phyloP scores from a whole-genome alignment of 2,329 filamentous ascomycete species.

The Rhinocladiella similis region DNA sequence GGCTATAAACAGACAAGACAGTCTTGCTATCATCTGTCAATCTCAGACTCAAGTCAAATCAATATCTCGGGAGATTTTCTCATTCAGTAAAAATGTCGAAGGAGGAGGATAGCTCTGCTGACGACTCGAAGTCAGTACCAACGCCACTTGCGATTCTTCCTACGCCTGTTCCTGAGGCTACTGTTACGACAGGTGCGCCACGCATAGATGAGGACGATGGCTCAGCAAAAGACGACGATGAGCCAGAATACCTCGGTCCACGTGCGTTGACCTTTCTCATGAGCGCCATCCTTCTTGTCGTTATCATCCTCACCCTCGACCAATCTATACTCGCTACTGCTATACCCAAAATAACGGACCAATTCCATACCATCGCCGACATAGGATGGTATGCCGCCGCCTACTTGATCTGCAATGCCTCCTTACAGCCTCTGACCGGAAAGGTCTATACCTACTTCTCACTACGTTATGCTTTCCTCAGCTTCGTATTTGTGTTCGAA shows the following conservation, averaged over 20 bases:
- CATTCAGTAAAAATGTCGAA: not conserved
- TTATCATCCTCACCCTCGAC: constrained; percentile 11
- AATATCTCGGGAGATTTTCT: not conserved
- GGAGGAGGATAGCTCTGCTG: not conserved
- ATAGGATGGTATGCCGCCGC: constrained; percentile 41
- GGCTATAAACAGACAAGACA: no score
- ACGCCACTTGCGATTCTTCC: not conserved
- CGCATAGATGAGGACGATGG: not conserved
- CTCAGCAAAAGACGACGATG: not conserved
- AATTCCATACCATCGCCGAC: constrained; percentile 43
- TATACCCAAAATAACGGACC: constrained; percentile 30
- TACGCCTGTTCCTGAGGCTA: not conserved
- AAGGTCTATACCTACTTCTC: constrained; percentile 49
- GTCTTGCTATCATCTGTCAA: not conserved
- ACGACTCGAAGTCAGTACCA: not conserved
- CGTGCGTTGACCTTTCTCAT: not conserved
- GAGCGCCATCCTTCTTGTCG: constrained; percentile 4
- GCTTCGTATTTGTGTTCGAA: constrained; percentile 35
- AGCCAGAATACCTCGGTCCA: constrained; percentile 4
- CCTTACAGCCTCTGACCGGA: constrained; percentile 48
- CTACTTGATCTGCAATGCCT: constrained; percentile 46
- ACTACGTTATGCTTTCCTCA: constrained; percentile 33
- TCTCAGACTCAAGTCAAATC: not conserved
- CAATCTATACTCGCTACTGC: constrained; percentile 25
- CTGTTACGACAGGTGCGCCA: not conserved